Conservation (phyloP, 768 basidiomycete species). For the Leccinum boreale region DNA sequence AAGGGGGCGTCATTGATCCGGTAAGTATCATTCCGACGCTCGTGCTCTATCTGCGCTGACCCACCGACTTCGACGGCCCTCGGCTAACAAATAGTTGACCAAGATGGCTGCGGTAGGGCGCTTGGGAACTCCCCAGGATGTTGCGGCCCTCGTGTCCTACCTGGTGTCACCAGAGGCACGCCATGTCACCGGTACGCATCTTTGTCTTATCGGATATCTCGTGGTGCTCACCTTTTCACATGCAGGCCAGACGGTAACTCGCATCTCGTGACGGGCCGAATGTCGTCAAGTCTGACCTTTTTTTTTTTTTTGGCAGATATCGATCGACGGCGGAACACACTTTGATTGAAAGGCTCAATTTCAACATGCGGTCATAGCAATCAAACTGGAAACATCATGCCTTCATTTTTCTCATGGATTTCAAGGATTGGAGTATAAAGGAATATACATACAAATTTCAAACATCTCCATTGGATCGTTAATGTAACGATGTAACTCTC, state of each 20-base stretch:
- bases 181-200: slow-evolving; percentile 32
- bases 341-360: slow-evolving; percentile 18
- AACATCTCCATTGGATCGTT: not conserved
- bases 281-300: not conserved
- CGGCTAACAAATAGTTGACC: slow-evolving; percentile 5
- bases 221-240: not conserved
- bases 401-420: not conserved
- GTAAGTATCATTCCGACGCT: slow-evolving; percentile 13
- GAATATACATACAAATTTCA: not conserved
- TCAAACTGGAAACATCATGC: not conserved
- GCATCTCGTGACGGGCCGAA: not conserved
- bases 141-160: slow-evolving; percentile 38
- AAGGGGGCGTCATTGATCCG: slow-evolving; percentile 12
- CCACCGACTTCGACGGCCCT: not conserved
- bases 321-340: slow-evolving; percentile 23
- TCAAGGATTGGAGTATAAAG: not conserved
- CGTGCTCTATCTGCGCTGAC: not conserved
- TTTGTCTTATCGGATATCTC: not conserved
- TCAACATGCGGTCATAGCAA: not conserved
- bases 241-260: slow-evolving; percentile 27
- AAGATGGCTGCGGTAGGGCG: slow-evolving; percentile 17
- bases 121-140: slow-evolving; percentile 27
- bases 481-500: not conserved
- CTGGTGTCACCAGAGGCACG: slow-evolving; percentile 33
- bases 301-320: slow-evolving; percentile 9